Base-by-base conservation (phyloP, 768 basidiomycete genomes). In the Podaxis sp. region DNA sequence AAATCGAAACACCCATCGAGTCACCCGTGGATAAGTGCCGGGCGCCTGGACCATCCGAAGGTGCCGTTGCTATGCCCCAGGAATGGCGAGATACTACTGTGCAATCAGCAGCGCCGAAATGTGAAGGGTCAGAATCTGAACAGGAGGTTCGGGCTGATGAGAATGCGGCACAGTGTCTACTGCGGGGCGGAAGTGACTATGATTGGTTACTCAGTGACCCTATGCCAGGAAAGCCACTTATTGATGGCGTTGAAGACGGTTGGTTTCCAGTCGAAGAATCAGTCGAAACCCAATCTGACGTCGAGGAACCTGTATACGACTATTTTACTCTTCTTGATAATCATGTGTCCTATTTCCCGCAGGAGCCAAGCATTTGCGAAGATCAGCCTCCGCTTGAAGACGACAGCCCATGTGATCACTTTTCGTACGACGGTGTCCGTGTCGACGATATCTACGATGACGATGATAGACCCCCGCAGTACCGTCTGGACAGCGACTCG, bases 161-260 rank as follows among this genome's bases (percentile, higher is more conserved):
- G 22, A 22, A 56, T 41, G 9, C 36, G 2, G 29, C 25, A 7
- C 41, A 27, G 4, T 47, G 29, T 25, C 27, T 11, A n/a, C 40
- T 25, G 22, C 24, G n/a, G 15, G 17, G 33, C 11, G 12, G n/a
- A 49, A 24, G 9, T 15, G 19, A 40, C 49, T 60, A 24, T 13
- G 59, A 60, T 38, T 60, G 59, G 59, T 25, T 60, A 3, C 59
- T 60, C 24, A 60, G 50, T 29, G 59, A 60, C 12, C 59, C 59
- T 25, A 33, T 60, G 7, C 22, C 47, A 12, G 5, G 13, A 12
- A 15, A 13, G 11, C 25, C 27, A 2, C 13, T 3, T 17, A 17
- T 15, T 15, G 22, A 25, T 24, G 8, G 15, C 27, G 17, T 7
- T 15, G 40, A 43, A 4, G 22, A 46, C n/a, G 55, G 17, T 12